Percentiles rank a stretch among this genome's conserved stretches.
These are phyloP conservation scores for Bipolaris bicolor DNA, from an alignment of 2,329 filamentous ascomycete species.

Conservation along the genomic window DNA sequence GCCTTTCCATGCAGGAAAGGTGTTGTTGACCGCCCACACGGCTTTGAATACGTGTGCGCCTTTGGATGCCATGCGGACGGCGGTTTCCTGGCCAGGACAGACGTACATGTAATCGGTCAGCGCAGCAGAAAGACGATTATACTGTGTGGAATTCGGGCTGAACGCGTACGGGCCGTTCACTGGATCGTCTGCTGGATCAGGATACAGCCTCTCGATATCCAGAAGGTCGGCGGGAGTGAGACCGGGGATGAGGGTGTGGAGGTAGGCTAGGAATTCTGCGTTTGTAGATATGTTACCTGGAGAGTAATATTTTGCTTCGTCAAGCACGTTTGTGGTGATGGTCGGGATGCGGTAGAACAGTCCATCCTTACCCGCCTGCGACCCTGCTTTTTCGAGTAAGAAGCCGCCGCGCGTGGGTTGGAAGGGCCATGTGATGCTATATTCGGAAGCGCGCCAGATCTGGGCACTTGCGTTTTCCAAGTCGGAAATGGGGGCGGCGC, in stretches of 20 bases:
- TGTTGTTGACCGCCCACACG: constrained; percentile 30
- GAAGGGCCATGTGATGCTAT: constrained; percentile 54
- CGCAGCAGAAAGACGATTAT: constrained; percentile 52
- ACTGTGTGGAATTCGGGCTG: constrained; percentile 54
- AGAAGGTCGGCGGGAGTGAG: constrained; percentile 24
- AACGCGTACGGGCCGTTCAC: constrained; percentile 44
- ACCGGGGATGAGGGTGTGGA: constrained; percentile 31
- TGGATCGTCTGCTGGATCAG: constrained; percentile 19
- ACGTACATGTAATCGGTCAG: constrained; percentile 54
- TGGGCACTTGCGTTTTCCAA: constrained; percentile 46
- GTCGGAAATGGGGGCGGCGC: constrained; percentile 42
- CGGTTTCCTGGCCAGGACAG: constrained; percentile 55
- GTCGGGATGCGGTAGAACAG: constrained; percentile 36
- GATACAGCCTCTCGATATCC: constrained; percentile 35
- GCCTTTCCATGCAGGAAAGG: constrained; percentile 27
- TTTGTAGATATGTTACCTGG: constrained; percentile 39
- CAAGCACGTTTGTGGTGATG: constrained; percentile 42
- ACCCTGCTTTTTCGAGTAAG: constrained; percentile 54
- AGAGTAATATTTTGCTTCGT: constrained; percentile 38
- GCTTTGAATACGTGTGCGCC: constrained; percentile 39
- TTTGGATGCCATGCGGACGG: constrained; percentile 45
- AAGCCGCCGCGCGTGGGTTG: constrained; percentile 53
- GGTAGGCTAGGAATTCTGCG: constrained; percentile 41
- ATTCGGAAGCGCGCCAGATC: constrained; percentile 45
- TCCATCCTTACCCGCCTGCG: constrained; percentile 30